Conservation (phyloP, 352 stramenopile genomes). For the Thraustochytrium striatum region DNA sequence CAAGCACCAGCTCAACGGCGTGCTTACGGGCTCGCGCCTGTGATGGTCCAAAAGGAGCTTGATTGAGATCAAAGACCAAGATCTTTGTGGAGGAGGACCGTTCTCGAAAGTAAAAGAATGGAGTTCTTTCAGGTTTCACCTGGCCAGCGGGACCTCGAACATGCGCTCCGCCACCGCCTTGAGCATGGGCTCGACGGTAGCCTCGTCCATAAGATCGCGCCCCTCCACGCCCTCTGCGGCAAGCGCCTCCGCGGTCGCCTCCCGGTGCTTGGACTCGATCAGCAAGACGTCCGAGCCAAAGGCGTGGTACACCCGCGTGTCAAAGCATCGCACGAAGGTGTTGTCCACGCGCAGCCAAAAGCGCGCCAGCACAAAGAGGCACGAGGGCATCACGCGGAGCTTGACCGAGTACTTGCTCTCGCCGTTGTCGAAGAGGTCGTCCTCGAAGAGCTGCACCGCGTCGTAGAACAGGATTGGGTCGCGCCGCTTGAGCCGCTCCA, state of each 20-base stretch:
- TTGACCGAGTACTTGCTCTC: conserved; percentile 66
- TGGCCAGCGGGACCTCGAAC: too few species aligned
- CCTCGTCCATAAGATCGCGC: neutral
- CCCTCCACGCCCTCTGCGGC: conserved; percentile 5
- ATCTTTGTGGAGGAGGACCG: too few species aligned
- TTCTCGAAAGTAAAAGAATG: too few species aligned
- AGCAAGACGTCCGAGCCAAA: conserved; percentile 53
- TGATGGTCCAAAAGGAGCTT: neutral
- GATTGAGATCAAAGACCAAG: too few species aligned
- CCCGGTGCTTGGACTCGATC: conserved; percentile 36
- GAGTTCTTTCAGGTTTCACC: too few species aligned
- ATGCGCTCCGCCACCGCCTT: too few species aligned
- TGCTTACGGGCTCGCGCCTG: neutral
- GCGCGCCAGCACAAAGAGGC: conserved; percentile 66
- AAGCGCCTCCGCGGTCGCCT: conserved; percentile 19
- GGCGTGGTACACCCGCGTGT: conserved; percentile 59
- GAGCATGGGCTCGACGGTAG: neutral
- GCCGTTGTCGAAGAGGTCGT: conserved; percentile 77
- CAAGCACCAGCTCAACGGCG: neutral
- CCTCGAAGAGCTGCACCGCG: conserved; percentile 69
- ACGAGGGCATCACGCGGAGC: conserved; percentile 71
- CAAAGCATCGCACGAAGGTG: conserved; percentile 59
- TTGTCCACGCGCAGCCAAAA: conserved; percentile 69
- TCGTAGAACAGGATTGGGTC: conserved; percentile 73
- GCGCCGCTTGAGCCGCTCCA: conserved; percentile 58